Evolutionary conservation across 139 green algal genomes (phyloP), one percentile per base, ranked within the genome.

Genomic region (Desmodesmus armatus): DNA sequence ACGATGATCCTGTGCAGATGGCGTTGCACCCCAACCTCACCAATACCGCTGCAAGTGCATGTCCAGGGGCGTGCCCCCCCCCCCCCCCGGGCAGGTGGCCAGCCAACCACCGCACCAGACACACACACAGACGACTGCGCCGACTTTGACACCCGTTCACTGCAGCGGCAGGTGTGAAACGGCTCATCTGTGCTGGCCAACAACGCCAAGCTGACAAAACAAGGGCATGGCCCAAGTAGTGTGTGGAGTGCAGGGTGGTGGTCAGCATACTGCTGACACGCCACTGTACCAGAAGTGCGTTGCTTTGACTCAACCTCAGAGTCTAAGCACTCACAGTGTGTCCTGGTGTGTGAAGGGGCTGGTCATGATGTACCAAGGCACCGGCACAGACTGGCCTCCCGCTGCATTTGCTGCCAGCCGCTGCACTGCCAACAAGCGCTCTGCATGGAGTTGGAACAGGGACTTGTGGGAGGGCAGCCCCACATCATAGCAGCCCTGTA

Each of bases 291-390:
- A 21, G 9, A 55, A 55, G 47, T 13, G 13, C 9, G 9, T 21
- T 21, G 47, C 47, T 21, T 7, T 55, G 9, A 7, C 7, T 7
- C 47, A 55, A 55, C 9, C 29, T 40, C 3, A 9, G n/a, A 17
- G 27, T 27, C 31, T 17, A 33, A 23, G 15, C 27, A 43, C 85
- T 82, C 44, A 88, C 65, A 87, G 5, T 65, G 96, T 98, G 25
- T 90, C 86, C 2, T 87, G 82, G 70, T 99, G 92, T 33, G 97
- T 99, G 80, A 94, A 93, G 25, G 89, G 77, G 85, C 92, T 97
- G 19, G 96, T 99, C 95, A 99, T 98, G 87, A 99, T 95, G 90
- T 97, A 97, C 93, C 94, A 96, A 2, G 70, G 87, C 41, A 98
- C 43, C 0, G 83, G 85, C 29, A 82, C 80, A 35, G 41, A 13